A percentile compares a stretch with the other conserved stretches of the same genome.
Conservation (phyloP, 208 protist genomes). For the Crithidia fasciculata region DNA sequence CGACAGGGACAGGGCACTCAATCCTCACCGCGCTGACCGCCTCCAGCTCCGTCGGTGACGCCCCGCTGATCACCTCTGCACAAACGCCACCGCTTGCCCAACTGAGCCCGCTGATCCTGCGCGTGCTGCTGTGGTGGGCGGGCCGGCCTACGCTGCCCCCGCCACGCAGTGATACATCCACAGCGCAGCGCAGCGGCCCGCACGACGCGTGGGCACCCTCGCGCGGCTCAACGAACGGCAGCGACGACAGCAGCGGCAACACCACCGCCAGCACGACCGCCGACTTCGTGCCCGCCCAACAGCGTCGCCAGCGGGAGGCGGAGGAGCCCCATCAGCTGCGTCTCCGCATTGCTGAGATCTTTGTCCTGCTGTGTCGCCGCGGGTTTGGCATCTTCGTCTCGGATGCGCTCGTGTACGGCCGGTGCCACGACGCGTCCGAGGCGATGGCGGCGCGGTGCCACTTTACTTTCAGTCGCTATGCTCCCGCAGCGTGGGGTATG, state of each 20-base stretch:
- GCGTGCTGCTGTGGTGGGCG: slow-evolving; percentile 35
- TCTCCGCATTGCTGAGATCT: slow-evolving; percentile 31
- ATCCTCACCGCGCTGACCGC: slow-evolving; percentile 1
- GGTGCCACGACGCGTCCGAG: slow-evolving; percentile 30
- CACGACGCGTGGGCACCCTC: not conserved
- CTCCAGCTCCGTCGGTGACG: slow-evolving; percentile 8
- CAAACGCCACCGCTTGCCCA: slow-evolving; percentile 10
- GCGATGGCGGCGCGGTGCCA: slow-evolving; percentile 23
- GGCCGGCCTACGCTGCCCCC: slow-evolving; percentile 20
- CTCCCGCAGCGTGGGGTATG: slow-evolving; percentile 17
- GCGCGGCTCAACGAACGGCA: not conserved
- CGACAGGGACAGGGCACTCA: not conserved
- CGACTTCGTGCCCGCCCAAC: slow-evolving; percentile 5
- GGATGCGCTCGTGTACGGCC: slow-evolving; percentile 32
- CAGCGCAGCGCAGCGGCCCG: not conserved
- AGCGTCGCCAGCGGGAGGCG: slow-evolving; percentile 3
- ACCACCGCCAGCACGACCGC: too few species aligned
- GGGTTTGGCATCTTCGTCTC: slow-evolving; percentile 23
- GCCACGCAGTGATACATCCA: not conserved
- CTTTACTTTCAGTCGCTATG: slow-evolving; percentile 20
- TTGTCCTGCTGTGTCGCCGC: slow-evolving; percentile 19
- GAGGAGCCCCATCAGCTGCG: slow-evolving; percentile 21
- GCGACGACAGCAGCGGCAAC: slow-evolving; percentile 1
- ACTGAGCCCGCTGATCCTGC: slow-evolving; percentile 33
- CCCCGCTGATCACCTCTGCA: not conserved